These are phyloP conservation scores for Flagelloscypha sp. DNA, from an alignment of 768 basidiomycete genomes.

Conservation along the genomic window DNA sequence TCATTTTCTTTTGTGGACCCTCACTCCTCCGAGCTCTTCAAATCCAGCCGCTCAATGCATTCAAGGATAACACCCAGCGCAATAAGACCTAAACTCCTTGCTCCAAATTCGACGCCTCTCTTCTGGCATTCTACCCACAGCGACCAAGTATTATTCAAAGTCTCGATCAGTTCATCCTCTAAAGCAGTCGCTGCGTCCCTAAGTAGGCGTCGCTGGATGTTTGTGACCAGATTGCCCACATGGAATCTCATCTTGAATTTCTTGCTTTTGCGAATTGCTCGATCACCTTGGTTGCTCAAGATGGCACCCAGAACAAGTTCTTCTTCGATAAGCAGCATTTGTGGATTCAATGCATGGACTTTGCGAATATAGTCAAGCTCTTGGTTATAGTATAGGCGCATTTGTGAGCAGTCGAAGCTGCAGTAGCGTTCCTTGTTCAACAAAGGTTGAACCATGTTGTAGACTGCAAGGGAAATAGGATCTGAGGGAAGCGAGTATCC, in stretches of 20 bases:
- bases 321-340: too few relatives aligned
- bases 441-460: too few relatives aligned
- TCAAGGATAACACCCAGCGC: slow-evolving; percentile 53
- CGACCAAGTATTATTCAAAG: slow-evolving; percentile 50
- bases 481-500: too few relatives aligned
- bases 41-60: slow-evolving; percentile 37
- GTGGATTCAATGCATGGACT: too few relatives aligned
- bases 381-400: too few relatives aligned
- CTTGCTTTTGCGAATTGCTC: too few relatives aligned
- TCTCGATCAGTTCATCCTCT: slow-evolving; percentile 23
- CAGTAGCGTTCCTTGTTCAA: too few relatives aligned
- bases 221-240: slow-evolving; percentile 40
- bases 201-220: slow-evolving; percentile 34
- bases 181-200: slow-evolving; percentile 18
- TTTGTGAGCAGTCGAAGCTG: too few relatives aligned
- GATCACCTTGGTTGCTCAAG: too few relatives aligned
- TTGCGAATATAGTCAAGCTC: too few relatives aligned
- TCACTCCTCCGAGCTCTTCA: too few relatives aligned
- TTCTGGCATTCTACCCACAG: slow-evolving; percentile 53
- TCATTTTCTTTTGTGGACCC: too few relatives aligned
- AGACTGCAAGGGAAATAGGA: slow-evolving; percentile 31
- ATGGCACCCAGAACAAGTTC: slow-evolving; percentile 74
- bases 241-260: slow-evolving; percentile 63
- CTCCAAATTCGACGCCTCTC: slow-evolving; percentile 35
- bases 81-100: slow-evolving; percentile 62